Percentiles rank a stretch among this genome's conserved stretches.
Conservation (phyloP, 768 basidiomycete species). For the Pholiota molesta region DNA sequence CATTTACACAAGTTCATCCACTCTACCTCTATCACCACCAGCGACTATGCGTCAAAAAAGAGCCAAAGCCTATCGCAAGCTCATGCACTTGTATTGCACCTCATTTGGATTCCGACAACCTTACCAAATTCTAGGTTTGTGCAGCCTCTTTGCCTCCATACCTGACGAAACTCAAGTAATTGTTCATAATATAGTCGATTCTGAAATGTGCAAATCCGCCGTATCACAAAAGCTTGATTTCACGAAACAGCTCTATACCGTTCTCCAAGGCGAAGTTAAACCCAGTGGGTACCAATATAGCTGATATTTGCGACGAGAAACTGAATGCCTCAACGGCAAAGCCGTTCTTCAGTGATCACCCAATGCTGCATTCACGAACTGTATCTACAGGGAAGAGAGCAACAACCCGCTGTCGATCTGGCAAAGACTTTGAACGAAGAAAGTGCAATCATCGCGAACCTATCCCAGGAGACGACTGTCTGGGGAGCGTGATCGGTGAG, state of each 20-base stretch:
- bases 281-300: constrained; percentile 67
- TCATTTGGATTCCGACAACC: constrained; percentile 92
- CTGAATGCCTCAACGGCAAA: constrained; percentile 42
- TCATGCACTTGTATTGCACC: constrained; percentile 88
- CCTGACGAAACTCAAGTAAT: constrained; percentile 4
- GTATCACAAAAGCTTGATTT: constrained; percentile 76
- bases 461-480: constrained; percentile 85
- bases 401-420: constrained; percentile 80
- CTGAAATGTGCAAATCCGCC: constrained; percentile 76
- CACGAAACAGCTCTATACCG: constrained; percentile 68
- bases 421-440: constrained; percentile 92
- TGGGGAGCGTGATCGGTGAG: constrained; percentile 80
- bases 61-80: constrained; percentile 91
- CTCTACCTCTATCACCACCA: neutral
- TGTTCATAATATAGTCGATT: constrained; percentile 62
- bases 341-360: constrained; percentile 85
- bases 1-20: neutral
- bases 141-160: neutral
- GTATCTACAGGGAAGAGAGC: constrained; percentile 77
- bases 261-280: constrained; percentile 88
- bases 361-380: constrained; percentile 96
- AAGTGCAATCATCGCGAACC: constrained; percentile 94
- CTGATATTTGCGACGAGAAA: constrained; percentile 13
- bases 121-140: constrained; percentile 86
- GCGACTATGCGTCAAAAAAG: constrained; percentile 88